These are phyloP conservation scores for Schoenoplectus tabernaemontani DNA, from an alignment of 202 grass and related monocot genomes.

Conservation along the genomic window DNA sequence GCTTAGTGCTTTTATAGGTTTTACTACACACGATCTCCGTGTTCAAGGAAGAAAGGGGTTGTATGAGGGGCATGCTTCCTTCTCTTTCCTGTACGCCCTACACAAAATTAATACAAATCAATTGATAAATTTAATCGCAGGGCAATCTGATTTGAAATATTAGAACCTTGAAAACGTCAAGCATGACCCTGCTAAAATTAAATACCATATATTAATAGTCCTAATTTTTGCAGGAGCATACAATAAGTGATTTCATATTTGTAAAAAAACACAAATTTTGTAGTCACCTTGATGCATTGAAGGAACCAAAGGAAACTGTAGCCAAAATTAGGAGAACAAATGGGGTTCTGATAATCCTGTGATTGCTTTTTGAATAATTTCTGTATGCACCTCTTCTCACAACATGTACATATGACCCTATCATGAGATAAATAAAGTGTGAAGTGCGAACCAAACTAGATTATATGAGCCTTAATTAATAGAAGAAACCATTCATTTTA, in stretches of 20 bases:
- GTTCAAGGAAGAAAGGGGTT: conserved; percentile 71
- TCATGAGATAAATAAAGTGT: not conserved
- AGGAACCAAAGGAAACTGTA: conserved; percentile 63
- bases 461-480: not conserved
- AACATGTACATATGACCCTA: conserved; percentile 44
- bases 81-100: conserved; percentile 64
- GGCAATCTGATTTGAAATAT: not conserved
- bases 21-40: not conserved
- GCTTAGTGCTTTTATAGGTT: not conserved
- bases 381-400: conserved; percentile 41
- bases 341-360: conserved; percentile 44
- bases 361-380: conserved; percentile 35
- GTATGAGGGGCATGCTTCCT: conserved; percentile 52
- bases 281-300: conserved; percentile 57
- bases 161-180: not conserved
- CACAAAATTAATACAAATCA: conserved; percentile 24
- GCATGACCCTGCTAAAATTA: not conserved
- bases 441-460: not conserved
- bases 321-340: conserved; percentile 62
- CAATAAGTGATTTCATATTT: not conserved
- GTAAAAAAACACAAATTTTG: not conserved
- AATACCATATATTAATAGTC: not conserved
- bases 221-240: not conserved
- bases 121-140: not conserved
- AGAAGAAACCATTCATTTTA: no score